Evolutionary conservation across 1,139 yeast genomes (phyloP).

Genomic region (Candida labiduridarum): DNA sequence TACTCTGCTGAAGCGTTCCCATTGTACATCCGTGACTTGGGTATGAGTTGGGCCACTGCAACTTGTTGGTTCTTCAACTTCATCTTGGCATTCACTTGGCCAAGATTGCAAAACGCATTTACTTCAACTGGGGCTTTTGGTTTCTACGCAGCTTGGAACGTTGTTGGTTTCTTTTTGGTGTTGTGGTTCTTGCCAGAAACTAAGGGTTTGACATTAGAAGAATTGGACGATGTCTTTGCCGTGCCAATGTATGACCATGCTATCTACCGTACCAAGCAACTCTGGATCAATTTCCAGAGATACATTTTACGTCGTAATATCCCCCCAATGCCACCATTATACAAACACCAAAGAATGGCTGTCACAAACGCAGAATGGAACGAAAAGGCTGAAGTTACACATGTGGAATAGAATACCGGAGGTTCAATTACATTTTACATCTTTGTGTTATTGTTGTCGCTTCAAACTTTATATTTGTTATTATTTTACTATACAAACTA

Average conservation of each 20-base stretch:
- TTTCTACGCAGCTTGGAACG: slow-evolving; percentile 89
- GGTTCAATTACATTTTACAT: background rate
- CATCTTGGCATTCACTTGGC: slow-evolving; percentile 79
- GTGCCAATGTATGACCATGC: slow-evolving; percentile 61
- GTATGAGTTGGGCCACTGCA: slow-evolving; percentile 84
- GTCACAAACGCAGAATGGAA: slow-evolving; percentile 64
- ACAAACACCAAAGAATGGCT: slow-evolving; percentile 59
- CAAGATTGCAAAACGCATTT: slow-evolving; percentile 65
- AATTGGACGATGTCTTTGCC: slow-evolving; percentile 68
- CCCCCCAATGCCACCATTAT: slow-evolving; percentile 55
- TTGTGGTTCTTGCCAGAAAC: slow-evolving; percentile 72
- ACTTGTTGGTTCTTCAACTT: slow-evolving; percentile 88
- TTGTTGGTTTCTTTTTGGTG: slow-evolving; percentile 71
- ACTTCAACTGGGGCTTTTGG: slow-evolving; percentile 86
- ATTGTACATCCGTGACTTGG: slow-evolving; percentile 79
- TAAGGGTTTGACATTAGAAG: slow-evolving; percentile 69
- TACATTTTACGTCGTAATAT: slow-evolving; percentile 42
- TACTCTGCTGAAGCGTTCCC: slow-evolving; percentile 87
- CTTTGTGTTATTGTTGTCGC: background rate
- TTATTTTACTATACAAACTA: background rate
- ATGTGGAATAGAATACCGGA: slow-evolving; percentile 38
- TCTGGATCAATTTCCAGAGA: slow-evolving; percentile 49
- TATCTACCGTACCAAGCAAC: slow-evolving; percentile 49
- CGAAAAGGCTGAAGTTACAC: slow-evolving; percentile 55
- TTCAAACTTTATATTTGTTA: background rate